Percentiles rank a stretch among this genome's conserved stretches.
Evolutionary conservation across 129 eudicot genomes (phyloP).

Genomic region (Erigeron canadensis): DNA sequence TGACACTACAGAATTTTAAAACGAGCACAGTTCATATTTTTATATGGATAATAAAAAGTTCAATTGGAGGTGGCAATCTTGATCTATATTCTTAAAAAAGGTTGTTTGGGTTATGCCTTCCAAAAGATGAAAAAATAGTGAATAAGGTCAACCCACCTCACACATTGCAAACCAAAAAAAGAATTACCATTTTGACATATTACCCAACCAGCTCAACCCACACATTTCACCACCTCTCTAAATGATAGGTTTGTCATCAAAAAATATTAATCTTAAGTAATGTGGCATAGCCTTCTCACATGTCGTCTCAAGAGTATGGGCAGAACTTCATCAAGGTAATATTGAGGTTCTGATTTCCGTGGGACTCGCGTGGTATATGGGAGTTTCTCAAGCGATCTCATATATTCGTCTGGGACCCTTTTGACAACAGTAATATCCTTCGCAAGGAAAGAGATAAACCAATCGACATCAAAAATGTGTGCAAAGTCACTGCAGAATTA

Average conservation of each 20-base stretch:
- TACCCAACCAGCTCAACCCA: conserved; percentile 1
- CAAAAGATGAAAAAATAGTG: background rate
- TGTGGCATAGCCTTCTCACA: conserved; percentile 48
- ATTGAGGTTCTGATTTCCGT: conserved; percentile 85
- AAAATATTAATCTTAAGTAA: conserved; percentile 7
- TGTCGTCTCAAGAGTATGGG: conserved; percentile 85
- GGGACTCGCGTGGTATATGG: conserved; percentile 98
- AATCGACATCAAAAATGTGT: conserved; percentile 82
- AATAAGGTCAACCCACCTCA: background rate
- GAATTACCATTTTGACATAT: background rate
- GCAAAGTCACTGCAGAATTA: conserved; percentile 70
- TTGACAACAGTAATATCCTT: conserved; percentile 78
- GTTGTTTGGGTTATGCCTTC: background rate
- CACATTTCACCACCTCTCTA: background rate
- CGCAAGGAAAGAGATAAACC: conserved; percentile 89
- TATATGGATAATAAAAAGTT: background rate
- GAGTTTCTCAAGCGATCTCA: conserved; percentile 89
- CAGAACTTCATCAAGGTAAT: conserved; percentile 80
- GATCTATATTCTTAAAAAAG: background rate
- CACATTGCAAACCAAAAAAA: background rate
- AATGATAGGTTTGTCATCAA: background rate
- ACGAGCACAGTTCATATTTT: background rate
- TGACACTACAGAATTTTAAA: background rate
- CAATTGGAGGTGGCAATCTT: background rate
- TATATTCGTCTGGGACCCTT: conserved; percentile 82